A percentile compares a stretch with the other conserved stretches of the same genome.
These are phyloP conservation scores for Cryptococcus sp. DNA, from an alignment of 1,284 basidiomycete genomes.

Conservation along the genomic window DNA sequence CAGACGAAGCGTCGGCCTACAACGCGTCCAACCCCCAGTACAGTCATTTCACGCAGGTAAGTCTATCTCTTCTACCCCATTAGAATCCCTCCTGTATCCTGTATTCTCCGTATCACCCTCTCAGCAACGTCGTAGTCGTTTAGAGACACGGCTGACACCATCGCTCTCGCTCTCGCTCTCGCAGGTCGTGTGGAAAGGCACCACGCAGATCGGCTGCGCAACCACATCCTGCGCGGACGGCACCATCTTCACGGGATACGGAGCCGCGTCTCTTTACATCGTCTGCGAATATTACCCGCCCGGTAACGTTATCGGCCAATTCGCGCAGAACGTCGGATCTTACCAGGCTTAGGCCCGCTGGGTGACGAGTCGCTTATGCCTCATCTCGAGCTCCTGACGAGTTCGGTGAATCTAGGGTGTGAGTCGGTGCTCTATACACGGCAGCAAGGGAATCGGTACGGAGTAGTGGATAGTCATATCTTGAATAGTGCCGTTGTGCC, in stretches of 20 bases:
- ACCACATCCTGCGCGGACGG: constrained; percentile 26
- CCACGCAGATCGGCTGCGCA: constrained; percentile 44
- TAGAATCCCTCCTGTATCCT: neutral
- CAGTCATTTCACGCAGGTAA: constrained; percentile 44
- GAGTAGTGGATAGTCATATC: too few relatives aligned
- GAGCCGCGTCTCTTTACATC: constrained; percentile 13
- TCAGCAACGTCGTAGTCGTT: too few relatives aligned
- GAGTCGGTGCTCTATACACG: too few relatives aligned
- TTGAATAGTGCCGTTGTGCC: too few relatives aligned
- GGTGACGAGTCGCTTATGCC: too few relatives aligned
- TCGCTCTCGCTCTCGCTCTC: neutral
- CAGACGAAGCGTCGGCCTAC: constrained; percentile 41
- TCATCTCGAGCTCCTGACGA: too few relatives aligned
- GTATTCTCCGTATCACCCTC: too few relatives aligned
- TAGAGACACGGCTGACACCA: too few relatives aligned
- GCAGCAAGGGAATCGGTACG: too few relatives aligned
- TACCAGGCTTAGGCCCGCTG: neutral
- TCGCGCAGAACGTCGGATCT: constrained; percentile 23
- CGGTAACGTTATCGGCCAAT: constrained; percentile 30
- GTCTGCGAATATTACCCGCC: constrained; percentile 31
- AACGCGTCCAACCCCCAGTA: constrained; percentile 33
- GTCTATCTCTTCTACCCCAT: neutral
- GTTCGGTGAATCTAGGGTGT: too few relatives aligned
- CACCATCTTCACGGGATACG: constrained; percentile 27
- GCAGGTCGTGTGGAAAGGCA: constrained; percentile 49